phyloP scores from a whole-genome alignment of 2,329 filamentous ascomycete genomes.

The Domatiomyces globalis region DNA sequence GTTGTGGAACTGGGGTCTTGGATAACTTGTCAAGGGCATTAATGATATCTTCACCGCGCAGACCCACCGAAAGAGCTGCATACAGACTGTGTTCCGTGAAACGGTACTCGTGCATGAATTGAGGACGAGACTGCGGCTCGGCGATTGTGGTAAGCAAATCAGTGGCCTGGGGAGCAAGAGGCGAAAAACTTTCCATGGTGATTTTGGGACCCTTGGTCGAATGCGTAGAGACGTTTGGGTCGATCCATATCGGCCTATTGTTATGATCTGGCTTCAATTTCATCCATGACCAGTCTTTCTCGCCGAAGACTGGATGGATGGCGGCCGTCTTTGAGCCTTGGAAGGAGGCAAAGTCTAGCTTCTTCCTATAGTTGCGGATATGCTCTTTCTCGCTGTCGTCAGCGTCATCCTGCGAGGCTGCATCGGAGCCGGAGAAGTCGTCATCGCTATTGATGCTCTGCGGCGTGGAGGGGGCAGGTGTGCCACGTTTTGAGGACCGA shows the following conservation, averaged over 20 bases:
- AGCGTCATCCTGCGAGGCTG: constrained; percentile 22
- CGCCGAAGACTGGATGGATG: constrained; percentile 33
- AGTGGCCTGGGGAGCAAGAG: constrained; percentile 71
- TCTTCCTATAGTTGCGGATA: constrained; percentile 25
- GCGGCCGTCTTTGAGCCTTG: constrained; percentile 27
- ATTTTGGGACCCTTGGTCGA: constrained; percentile 57
- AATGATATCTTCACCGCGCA: constrained; percentile 80
- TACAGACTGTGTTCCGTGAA: constrained; percentile 88
- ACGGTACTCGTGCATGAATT: constrained; percentile 83
- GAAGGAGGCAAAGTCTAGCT: constrained; percentile 40
- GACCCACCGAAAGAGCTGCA: constrained; percentile 86
- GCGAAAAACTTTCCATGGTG: constrained; percentile 87
- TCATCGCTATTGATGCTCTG: constrained; percentile 39
- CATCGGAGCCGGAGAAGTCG: constrained; percentile 42
- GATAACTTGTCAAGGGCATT: constrained; percentile 74
- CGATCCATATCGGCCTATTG: constrained; percentile 86
- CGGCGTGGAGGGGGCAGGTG: constrained; percentile 30
- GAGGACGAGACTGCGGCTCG: constrained; percentile 79
- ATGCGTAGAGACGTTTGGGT: constrained; percentile 38
- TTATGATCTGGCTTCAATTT: constrained; percentile 75
- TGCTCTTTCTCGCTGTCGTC: constrained; percentile 35
- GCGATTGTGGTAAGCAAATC: constrained; percentile 94
- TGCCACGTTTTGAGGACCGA: constrained; percentile 35
- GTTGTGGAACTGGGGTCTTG: constrained; percentile 73
- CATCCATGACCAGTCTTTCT: constrained; percentile 69